phyloP scores from a whole-genome alignment of 192 early-diverging fungal species.

The Powellomyces hirtus region DNA sequence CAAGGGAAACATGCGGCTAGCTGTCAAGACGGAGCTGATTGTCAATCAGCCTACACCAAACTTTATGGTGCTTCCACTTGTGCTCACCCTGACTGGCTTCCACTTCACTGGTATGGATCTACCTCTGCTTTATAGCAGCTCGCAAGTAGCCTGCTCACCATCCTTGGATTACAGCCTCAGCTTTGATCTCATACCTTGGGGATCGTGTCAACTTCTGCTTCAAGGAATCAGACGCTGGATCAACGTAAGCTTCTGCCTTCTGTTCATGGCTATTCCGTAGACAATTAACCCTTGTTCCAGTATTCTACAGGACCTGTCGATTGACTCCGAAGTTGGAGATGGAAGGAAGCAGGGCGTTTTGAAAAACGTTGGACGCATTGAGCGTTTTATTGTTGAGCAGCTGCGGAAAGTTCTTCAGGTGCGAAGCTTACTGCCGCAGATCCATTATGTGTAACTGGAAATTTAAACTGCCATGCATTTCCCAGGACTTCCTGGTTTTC shows the following conservation, averaged over 20 bases:
- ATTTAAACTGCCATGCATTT: too few relatives aligned
- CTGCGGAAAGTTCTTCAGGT: slow-evolving; percentile 38
- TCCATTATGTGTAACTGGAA: too few relatives aligned
- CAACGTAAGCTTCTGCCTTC: slow-evolving; percentile 25
- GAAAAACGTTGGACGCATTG: slow-evolving; percentile 64
- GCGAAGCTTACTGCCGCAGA: too few relatives aligned
- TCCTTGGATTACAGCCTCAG: slow-evolving; percentile 36
- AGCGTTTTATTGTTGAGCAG: slow-evolving; percentile 44
- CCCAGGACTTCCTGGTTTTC: slow-evolving; percentile 46
- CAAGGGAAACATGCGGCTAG: slow-evolving; percentile 52
- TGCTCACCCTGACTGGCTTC: slow-evolving; percentile 55
- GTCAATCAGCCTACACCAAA: slow-evolving; percentile 63
- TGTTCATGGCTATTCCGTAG: too few relatives aligned
- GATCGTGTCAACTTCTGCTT: slow-evolving; percentile 61
- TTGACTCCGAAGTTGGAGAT: slow-evolving; percentile 63
- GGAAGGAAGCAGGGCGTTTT: slow-evolving; percentile 49
- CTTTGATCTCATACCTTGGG: slow-evolving; percentile 61
- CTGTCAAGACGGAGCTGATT: slow-evolving; percentile 53
- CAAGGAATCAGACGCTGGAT: slow-evolving; percentile 44
- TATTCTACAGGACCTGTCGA: slow-evolving; percentile 54
- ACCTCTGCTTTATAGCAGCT: background rate
- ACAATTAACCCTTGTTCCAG: slow-evolving; percentile 13
- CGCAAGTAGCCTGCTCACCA: background rate
- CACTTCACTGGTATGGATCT: slow-evolving; percentile 44
- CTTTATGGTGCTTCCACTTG: slow-evolving; percentile 57